Evolutionary conservation across 2,329 filamentous ascomycete species (phyloP), one percentile per base, ranked within the genome.

Genomic region (Zymoseptoria passerinii): DNA sequence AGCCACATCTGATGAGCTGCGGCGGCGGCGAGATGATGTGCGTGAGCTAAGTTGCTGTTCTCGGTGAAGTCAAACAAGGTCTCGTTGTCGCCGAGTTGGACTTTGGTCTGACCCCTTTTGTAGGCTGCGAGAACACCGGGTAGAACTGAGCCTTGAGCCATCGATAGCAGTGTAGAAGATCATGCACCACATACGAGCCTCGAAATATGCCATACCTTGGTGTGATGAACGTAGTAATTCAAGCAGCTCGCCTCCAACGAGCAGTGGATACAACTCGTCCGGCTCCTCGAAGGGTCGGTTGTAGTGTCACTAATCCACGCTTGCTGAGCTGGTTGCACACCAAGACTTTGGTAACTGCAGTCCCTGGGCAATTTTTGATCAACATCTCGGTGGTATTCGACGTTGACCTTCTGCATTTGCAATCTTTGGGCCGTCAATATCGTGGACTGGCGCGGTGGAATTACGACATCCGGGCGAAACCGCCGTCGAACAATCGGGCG

Each of bases 31-130:
- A 81, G 73, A 53, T 82, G 69, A 61, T 82, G 80, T 0, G 76
- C 79, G 63, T 80, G 74, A 2, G 77, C 77, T 13, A 80, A 74
- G 66, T 81, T 82, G 49, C 73, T 77, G 52, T 80, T 76, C 63
- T 80, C 80, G 40, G 78, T 80, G 61, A 79, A 81, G 67, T 82
- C 79, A 70, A 79, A 81, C 2, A 81, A 69, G 66, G 82, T 81
- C 57, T 76, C 73, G 66, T 81, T 81, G 20, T 72, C 67, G 56
- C 79, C 79, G 52, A 82, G 71, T 61, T 81, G 78, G 62, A 77
- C 76, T 63, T 77, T 79, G 58, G 73, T 77, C 67, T 79, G 77
- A 40, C 78, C 76, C 54, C 73, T 73, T 64, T 72, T 73, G 65
- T 76, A 77, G 1, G 74, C 76, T 16, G 62, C 67, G 23, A 79